Evolutionary conservation across 805 yeast species (phyloP).

Genomic region (Myxozyma monticola): DNA sequence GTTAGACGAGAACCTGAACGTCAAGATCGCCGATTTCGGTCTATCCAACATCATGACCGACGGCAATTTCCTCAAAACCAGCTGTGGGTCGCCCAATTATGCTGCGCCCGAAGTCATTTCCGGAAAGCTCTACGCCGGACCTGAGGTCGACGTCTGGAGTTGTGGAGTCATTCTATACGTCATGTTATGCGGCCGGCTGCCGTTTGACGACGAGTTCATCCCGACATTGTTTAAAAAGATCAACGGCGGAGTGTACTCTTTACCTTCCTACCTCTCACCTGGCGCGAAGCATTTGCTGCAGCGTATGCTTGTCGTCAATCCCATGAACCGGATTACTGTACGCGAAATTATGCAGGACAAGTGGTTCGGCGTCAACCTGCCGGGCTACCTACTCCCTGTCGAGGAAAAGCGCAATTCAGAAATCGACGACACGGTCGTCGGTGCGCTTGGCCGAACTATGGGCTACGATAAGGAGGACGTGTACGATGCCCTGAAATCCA

Average conservation of each 20-base stretch:
- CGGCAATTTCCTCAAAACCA: slow-evolving; percentile 90
- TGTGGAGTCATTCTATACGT: slow-evolving; percentile 94
- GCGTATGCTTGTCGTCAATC: slow-evolving; percentile 91
- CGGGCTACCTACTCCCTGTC: slow-evolving; percentile 73
- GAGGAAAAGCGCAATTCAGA: slow-evolving; percentile 45
- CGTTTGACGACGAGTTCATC: slow-evolving; percentile 94
- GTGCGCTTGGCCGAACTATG: slow-evolving; percentile 75
- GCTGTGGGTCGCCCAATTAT: slow-evolving; percentile 95
- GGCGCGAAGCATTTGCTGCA: slow-evolving; percentile 84
- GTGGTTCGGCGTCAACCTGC: slow-evolving; percentile 83
- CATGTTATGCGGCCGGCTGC: slow-evolving; percentile 92
- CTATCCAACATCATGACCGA: slow-evolving; percentile 95
- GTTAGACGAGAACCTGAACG: slow-evolving; percentile 85
- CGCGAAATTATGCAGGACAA: slow-evolving; percentile 90
- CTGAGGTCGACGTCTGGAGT: slow-evolving; percentile 98
- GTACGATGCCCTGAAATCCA: slow-evolving; percentile 60
- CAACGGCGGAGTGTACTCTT: slow-evolving; percentile 82
- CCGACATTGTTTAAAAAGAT: slow-evolving; percentile 93
- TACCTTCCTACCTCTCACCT: slow-evolving; percentile 79
- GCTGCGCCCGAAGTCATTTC: slow-evolving; percentile 97
- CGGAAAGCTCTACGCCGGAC: slow-evolving; percentile 94
- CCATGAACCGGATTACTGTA: slow-evolving; percentile 88
- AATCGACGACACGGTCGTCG: slow-evolving; percentile 73
- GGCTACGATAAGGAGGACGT: slow-evolving; percentile 88
- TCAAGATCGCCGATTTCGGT: slow-evolving; percentile 95